Percentiles rank a stretch among this genome's conserved stretches.
Conservation (phyloP, 2,329 filamentous ascomycete genomes). For the Claviceps sp. region DNA sequence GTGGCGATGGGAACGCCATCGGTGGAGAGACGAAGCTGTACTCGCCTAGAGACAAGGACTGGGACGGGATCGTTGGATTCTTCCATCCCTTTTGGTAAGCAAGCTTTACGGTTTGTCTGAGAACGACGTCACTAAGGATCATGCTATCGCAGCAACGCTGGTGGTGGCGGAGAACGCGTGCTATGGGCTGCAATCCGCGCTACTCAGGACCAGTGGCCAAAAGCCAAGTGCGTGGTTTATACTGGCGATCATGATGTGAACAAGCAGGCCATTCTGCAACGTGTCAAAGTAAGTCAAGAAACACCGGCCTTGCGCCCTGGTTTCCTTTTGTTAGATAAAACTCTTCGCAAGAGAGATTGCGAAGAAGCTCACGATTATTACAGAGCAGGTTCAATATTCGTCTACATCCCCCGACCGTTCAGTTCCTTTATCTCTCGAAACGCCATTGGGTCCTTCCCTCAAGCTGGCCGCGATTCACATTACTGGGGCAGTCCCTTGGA, state of each 20-base stretch:
- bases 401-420: slow-evolving; percentile 67
- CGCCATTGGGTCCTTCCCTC: slow-evolving; percentile 74
- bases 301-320: background rate
- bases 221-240: slow-evolving; percentile 82
- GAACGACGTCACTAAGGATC: background rate
- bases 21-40: slow-evolving; percentile 43
- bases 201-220: slow-evolving; percentile 79
- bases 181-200: slow-evolving; percentile 91
- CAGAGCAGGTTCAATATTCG: slow-evolving; percentile 84
- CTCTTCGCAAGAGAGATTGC: background rate
- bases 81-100: slow-evolving; percentile 92
- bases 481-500: slow-evolving; percentile 85
- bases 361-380: slow-evolving; percentile 1
- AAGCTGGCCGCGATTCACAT: slow-evolving; percentile 83
- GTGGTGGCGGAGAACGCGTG: slow-evolving; percentile 88
- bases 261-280: slow-evolving; percentile 64
- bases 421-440: slow-evolving; percentile 83
- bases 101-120: background rate
- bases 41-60: slow-evolving; percentile 34
- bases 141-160: slow-evolving; percentile 58
- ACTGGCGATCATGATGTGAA: slow-evolving; percentile 86
- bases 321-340: background rate
- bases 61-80: slow-evolving; percentile 83
- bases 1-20: slow-evolving; percentile 60
- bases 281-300: slow-evolving; percentile 49